Base-by-base conservation (phyloP, 2,329 filamentous ascomycete species). In the Orbilia ellipsospora region DNA sequence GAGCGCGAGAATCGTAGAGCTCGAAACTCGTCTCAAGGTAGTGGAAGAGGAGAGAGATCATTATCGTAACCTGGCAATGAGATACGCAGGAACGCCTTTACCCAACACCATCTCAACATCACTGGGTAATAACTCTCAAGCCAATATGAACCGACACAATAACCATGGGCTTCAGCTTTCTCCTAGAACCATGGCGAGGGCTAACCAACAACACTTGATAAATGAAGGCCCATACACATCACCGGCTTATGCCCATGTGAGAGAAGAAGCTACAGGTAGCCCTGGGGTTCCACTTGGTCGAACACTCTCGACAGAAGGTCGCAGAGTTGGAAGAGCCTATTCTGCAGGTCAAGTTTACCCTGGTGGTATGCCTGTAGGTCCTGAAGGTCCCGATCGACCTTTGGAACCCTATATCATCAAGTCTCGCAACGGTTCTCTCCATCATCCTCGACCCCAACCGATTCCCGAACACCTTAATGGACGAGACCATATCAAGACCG, bases 11-110 rank as follows among this genome's bases (percentile, higher is more conserved):
- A 89, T 94, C 64, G 87, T 90, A 57, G 89, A 92, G n/a, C 82
- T 92, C 72, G 83, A 86, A 68, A 83, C 84, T 36, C 83, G 84
- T 28, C 80, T 87, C 5, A 85, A 86, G 36, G 85, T 88, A 7
- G 75, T 86, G 36, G 85, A 86, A 74, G 87, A 87, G 45, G 90
- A 93, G 79, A 85, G 87, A 31, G 90, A 94, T 73, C 92, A 89
- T 81, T 94, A 94, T 81, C 87, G 89, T 54, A 84, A 85, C 7
- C 92, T 95, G 4, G 70, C 70, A 13, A 79, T 86, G 92, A 59
- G 90, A 93, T 79, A 74, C 28, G 70, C 70, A 16, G 70, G 70
- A 18, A 74, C 70, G 8, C 70, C 70, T 16, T 57, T 74, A 6
- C 70, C 70, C 10, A 74, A 74, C 45, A 74, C 70, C 16, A 74